Evolutionary conservation across 2,329 filamentous ascomycete genomes (phyloP).

Genomic region (Aspergillus sp.): DNA sequence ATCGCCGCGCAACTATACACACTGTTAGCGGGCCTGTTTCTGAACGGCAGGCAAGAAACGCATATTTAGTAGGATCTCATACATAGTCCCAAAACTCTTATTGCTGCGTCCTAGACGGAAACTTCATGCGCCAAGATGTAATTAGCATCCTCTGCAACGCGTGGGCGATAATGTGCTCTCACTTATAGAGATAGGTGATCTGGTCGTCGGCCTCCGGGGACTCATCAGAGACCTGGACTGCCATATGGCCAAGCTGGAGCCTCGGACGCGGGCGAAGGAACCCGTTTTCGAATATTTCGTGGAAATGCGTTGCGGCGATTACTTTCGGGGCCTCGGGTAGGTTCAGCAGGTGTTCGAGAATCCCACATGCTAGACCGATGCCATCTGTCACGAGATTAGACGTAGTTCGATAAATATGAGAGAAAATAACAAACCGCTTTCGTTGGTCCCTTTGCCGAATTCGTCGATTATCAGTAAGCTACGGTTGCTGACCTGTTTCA

Average conservation of each 20-base stretch:
- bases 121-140: constrained; percentile 18
- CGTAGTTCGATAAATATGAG: not conserved
- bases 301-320: constrained; percentile 54
- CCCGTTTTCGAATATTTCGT: constrained; percentile 46
- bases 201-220: constrained; percentile 42
- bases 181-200: constrained; percentile 60
- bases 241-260: constrained; percentile 51
- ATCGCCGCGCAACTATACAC: constrained; percentile 61
- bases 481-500: constrained; percentile 62
- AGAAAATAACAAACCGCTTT: constrained; percentile 32
- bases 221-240: constrained; percentile 39
- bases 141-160: constrained; percentile 4
- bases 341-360: constrained; percentile 48
- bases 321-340: constrained; percentile 48
- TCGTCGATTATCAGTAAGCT: constrained; percentile 89
- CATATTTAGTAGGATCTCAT: constrained; percentile 7
- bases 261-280: constrained; percentile 39
- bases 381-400: constrained; percentile 40
- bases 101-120: constrained; percentile 56
- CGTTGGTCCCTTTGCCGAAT: constrained; percentile 65
- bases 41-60: not conserved
- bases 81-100: constrained; percentile 72
- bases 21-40: constrained; percentile 1
- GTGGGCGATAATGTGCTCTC: constrained; percentile 1
- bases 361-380: constrained; percentile 53